Conservation (phyloP, 257 asterid species). For the Thymus quinquecostatus region DNA sequence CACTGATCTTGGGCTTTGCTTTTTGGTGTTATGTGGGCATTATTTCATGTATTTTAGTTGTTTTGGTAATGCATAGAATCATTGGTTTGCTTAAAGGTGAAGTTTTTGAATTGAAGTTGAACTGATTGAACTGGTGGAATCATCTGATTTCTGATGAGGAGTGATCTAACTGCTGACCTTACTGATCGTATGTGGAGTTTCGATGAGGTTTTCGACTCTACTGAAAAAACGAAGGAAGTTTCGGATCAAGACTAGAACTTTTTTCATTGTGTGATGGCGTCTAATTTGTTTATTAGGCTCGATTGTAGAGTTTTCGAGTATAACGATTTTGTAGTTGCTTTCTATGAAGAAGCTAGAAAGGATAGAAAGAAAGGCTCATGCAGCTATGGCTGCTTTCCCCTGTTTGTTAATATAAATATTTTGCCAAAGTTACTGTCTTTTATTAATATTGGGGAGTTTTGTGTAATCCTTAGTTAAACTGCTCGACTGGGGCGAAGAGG, state of each 20-base stretch:
- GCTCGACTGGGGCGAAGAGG: slow-evolving; percentile 95
- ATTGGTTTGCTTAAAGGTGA: slow-evolving; percentile 12
- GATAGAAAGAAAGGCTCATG: neutral
- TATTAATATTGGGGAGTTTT: slow-evolving; percentile 32
- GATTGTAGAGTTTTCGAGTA: neutral
- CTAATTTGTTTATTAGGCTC: neutral
- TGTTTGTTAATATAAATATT: neutral
- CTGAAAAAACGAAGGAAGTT: neutral
- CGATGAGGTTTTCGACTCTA: no score
- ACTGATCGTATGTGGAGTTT: neutral
- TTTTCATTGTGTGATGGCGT: slow-evolving; percentile 18
- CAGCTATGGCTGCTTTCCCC: neutral
- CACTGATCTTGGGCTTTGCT: slow-evolving; percentile 6
- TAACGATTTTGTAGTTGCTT: neutral
- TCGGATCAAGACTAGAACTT: slow-evolving; percentile 22
- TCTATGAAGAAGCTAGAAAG: neutral
- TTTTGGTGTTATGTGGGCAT: slow-evolving; percentile 22
- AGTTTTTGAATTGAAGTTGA: neutral
- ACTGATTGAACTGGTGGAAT: neutral
- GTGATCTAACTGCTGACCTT: neutral
- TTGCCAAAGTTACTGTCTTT: neutral
- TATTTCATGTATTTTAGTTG: neutral
- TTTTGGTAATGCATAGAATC: neutral
- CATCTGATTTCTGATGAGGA: slow-evolving; percentile 6
- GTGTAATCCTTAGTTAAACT: slow-evolving; percentile 61